Base-by-base conservation (phyloP, 345 rosid genomes). In the Aurinia saxatilis region DNA sequence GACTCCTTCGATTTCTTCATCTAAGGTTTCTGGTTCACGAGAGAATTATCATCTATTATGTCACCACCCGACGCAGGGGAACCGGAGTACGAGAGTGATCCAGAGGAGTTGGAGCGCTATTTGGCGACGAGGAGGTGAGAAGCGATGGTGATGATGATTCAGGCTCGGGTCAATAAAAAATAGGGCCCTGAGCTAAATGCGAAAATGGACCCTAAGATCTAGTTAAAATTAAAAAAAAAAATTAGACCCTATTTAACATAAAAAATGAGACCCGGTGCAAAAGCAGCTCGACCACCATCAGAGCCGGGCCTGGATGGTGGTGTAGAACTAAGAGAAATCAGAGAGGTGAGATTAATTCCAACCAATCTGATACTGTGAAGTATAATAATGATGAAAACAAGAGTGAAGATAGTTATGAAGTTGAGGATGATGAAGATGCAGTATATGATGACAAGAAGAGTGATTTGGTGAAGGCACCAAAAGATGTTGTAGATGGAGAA, bases 31-130 rank as follows among this genome's bases (percentile, higher is more conserved):
- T n/a, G n/a, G n/a, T 34, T 62, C 16, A 50, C 35, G 10, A 53
- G 40, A 19, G n/a, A 57, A 50, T 48, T 71, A 81, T 27, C 31
- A 6, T 27, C 31, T 4, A 5, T 84, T 36, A 68, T 68, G 93
- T 80, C 85, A 10, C 52, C 78, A 16, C 58, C 33, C 33, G 81
- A 74, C 3, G 89, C 73, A 42, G 85, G 73, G 15, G 95, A 80
- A 45, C 57, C 80, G 66, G 90, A 84, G 16, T 90, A 87, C 29
- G 97, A 88, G 71, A 95, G 99, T 67, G 97, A 95, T 80, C 92
- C 92, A 1, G 99, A 88, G 72, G 99, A 88, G 78, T 72, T 75
- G 39, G 79, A 83, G 66, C 78, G 84, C 13, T 77, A 84, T 8
- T 72, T 90, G 63, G 79, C 77, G 18, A 70, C 73, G 90, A 77